Evolutionary conservation across 345 rosid species (phyloP).

Genomic region (Noccaea bulbosa): DNA sequence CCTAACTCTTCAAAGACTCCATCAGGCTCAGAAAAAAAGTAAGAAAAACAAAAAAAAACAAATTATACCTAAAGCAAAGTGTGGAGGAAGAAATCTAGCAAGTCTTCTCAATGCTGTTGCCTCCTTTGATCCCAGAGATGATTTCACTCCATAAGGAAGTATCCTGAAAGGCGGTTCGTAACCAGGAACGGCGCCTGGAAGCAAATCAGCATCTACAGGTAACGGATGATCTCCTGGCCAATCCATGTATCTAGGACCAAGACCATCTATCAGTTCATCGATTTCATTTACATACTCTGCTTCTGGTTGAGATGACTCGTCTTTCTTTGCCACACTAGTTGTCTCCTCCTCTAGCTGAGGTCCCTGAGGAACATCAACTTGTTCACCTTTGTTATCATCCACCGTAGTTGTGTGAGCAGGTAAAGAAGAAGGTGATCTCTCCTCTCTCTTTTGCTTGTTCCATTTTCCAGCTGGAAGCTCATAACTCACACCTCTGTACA

Average conservation of each 20-base stretch:
- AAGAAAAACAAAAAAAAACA: not conserved
- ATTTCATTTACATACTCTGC: conserved; percentile 74
- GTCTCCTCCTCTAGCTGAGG: conserved; percentile 33
- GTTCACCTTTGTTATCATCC: conserved; percentile 35
- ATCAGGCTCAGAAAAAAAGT: not conserved
- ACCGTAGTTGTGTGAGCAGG: conserved; percentile 37
- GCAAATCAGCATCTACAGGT: conserved; percentile 94
- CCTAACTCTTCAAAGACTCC: conserved; percentile 20
- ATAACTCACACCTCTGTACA: conserved; percentile 89
- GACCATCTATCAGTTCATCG: conserved; percentile 63
- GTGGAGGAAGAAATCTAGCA: conserved; percentile 86
- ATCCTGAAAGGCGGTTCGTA: conserved; percentile 85
- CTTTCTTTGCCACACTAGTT: conserved; percentile 40
- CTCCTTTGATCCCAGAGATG: conserved; percentile 64
- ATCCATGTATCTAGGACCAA: conserved; percentile 84
- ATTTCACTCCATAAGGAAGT: conserved; percentile 87
- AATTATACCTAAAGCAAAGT: conserved; percentile 82
- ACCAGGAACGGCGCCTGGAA: conserved; percentile 71
- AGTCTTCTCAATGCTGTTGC: conserved; percentile 80
- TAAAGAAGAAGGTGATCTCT: conserved; percentile 40
- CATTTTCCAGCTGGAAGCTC: conserved; percentile 65
- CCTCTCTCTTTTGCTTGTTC: conserved; percentile 59
- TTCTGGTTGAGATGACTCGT: conserved; percentile 43
- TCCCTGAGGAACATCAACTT: conserved; percentile 37
- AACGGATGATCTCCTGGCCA: conserved; percentile 81